These are phyloP conservation scores for Fusarium xyrophilum DNA, from an alignment of 2,329 filamentous ascomycete species.

Conservation along the genomic window DNA sequence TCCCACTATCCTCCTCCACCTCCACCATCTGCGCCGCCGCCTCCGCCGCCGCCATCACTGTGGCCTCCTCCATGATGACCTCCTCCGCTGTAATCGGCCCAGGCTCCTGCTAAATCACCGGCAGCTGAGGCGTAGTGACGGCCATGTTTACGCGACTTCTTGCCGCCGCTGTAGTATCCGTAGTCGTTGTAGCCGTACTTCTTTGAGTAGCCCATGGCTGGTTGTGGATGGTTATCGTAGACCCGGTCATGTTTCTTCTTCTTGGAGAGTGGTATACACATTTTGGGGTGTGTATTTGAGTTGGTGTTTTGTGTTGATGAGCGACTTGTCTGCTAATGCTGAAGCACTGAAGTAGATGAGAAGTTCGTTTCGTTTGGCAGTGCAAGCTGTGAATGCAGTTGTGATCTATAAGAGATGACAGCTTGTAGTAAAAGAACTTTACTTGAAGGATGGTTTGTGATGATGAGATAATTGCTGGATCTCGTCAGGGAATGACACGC, in stretches of 20 bases:
- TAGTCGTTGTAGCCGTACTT: background rate
- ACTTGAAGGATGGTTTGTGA: background rate
- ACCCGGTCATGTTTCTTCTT: background rate
- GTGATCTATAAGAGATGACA: background rate
- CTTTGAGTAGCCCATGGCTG: background rate
- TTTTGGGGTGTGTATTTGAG: background rate
- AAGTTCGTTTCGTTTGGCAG: background rate
- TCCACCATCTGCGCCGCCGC: background rate
- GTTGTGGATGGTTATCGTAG: background rate
- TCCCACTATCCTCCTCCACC: background rate
- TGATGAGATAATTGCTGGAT: background rate
- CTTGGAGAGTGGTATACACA: background rate
- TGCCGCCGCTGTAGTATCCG: background rate
- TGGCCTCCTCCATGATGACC: background rate
- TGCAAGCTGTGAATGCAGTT: background rate
- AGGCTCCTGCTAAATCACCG: background rate
- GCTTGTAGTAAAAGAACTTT: background rate
- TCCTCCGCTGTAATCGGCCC: background rate
- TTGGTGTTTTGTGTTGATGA: background rate
- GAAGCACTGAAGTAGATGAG: background rate
- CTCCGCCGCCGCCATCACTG: background rate
- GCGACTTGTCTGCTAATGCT: background rate
- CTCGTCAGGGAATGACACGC: background rate
- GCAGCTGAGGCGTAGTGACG: background rate
- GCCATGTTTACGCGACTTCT: background rate